Base-by-base conservation (phyloP, 495 filamentous ascomycete species). In the Podospora australis region DNA sequence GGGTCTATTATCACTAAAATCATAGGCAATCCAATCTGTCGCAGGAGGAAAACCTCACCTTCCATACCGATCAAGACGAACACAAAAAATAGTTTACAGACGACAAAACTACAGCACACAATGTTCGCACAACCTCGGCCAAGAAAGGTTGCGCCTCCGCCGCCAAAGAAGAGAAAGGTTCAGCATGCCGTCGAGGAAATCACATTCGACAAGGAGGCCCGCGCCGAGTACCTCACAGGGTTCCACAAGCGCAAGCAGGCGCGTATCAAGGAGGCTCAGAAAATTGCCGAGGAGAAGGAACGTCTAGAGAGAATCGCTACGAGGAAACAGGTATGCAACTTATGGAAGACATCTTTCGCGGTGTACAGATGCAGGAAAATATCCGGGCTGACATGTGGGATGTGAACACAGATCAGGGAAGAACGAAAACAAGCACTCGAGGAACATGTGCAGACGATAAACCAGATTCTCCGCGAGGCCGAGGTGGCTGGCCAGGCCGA, bases 161-260 rank as follows among this genome's bases (percentile, higher is more conserved):
- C 78, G 13, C 56, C 70, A n/a, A 90, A 86, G 65, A 79, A 75
- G 54, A 72, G 86, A 44, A 89, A 87, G 66, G 59, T 62, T n/a
- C 58, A 62, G 2, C 68, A 73, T 46, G 69, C 74, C 30, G 70
- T 86, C 45, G 86, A 86, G 54, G 87, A 90, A 60, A 83, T 98
- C 66, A 81, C 72, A 34, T 96, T 97, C 68, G 91, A 97, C 69
- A 59, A 72, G 39, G 70, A 73, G 38, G 83, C 83, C 34, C 81
- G 92, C 41, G 74, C 81, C 52, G 86, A 96, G 53, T 98, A 87
- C 56, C 77, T 98, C 29, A 95, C 88, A 6, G 92, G 92, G 4
- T 98, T 98, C 69, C 91, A 88, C 71, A 96, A 96, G 74, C 84
- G 92, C 62, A 98, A 98, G 64, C 68, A 84, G 44, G 81, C 84